Conservation (phyloP, 768 basidiomycete genomes). For the Phlebiopsis flavidoalba region DNA sequence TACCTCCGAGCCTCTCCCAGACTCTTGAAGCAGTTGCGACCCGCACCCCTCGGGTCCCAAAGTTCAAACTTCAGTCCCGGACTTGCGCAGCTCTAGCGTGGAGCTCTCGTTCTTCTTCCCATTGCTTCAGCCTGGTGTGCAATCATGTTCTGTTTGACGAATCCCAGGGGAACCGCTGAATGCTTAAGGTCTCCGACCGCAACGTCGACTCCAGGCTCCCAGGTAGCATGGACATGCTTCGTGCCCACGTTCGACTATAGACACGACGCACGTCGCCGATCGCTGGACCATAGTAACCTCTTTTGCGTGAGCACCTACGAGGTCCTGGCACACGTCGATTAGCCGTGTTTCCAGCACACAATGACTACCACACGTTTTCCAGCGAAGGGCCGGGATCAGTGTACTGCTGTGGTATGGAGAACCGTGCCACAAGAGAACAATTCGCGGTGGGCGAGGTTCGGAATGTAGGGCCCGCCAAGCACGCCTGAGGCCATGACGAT, state of each 20-base stretch:
- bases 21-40: conserved; percentile 29
- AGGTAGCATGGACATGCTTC: not conserved
- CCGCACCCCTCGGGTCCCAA: conserved; percentile 29
- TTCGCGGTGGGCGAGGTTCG: conserved; percentile 19
- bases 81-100: conserved; percentile 28
- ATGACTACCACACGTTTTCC: conserved; percentile 34
- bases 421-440: conserved; percentile 25
- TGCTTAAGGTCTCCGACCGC: conserved; percentile 22
- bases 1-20: conserved; percentile 23
- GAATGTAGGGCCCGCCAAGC: conserved; percentile 29
- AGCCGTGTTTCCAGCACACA: conserved; percentile 37
- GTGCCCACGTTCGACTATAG: conserved; percentile 1
- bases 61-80: conserved; percentile 30
- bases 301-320: conserved; percentile 25
- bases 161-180: conserved; percentile 17
- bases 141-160: conserved; percentile 17
- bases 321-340: conserved; percentile 35
- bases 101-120: conserved; percentile 28
- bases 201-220: conserved; percentile 15
- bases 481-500: conserved; percentile 35
- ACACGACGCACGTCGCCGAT: conserved; percentile 32
- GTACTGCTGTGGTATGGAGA: conserved; percentile 27
- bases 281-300: conserved; percentile 39
- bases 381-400: conserved; percentile 21
- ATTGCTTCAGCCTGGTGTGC: conserved; percentile 13